These are phyloP conservation scores for Cladobotryum protrusum DNA, from an alignment of 2,329 filamentous ascomycete genomes.

Conservation along the genomic window DNA sequence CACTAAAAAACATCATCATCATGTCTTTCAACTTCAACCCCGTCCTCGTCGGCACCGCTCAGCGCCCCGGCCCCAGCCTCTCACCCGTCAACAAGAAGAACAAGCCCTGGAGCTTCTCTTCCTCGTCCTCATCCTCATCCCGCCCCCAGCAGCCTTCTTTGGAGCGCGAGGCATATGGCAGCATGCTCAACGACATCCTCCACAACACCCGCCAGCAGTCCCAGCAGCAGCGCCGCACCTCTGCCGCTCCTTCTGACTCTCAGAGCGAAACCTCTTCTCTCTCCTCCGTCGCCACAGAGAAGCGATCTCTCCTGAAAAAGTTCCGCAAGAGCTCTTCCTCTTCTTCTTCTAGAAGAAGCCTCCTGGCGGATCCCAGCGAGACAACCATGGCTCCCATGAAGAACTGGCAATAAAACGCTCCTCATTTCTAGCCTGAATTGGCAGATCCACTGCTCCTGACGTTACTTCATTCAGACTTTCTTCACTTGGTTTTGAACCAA, in stretches of 20 bases:
- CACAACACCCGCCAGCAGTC: constrained; percentile 3
- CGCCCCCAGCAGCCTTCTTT: background rate
- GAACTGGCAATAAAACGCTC: background rate
- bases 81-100: constrained; percentile 1
- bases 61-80: constrained; percentile 6
- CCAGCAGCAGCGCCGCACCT: constrained; percentile 1
- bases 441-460: no score
- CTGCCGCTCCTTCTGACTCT: background rate
- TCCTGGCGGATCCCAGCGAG: background rate
- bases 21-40: constrained; percentile 9
- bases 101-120: background rate
- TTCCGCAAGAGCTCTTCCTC: background rate
- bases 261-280: constrained; percentile 4
- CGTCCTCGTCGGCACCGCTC: constrained; percentile 7
- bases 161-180: background rate
- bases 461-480: no score
- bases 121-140: constrained; percentile 1
- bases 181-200: constrained; percentile 5
- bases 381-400: background rate
- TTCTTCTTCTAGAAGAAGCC: background rate
- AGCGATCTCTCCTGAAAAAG: constrained; percentile 4
- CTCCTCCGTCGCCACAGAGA: constrained; percentile 7
- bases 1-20: background rate
- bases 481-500: no score
- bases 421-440: background rate